Base-by-base conservation (phyloP, 192 early-diverging fungal species). In the Chytriomyces hyalinus region DNA sequence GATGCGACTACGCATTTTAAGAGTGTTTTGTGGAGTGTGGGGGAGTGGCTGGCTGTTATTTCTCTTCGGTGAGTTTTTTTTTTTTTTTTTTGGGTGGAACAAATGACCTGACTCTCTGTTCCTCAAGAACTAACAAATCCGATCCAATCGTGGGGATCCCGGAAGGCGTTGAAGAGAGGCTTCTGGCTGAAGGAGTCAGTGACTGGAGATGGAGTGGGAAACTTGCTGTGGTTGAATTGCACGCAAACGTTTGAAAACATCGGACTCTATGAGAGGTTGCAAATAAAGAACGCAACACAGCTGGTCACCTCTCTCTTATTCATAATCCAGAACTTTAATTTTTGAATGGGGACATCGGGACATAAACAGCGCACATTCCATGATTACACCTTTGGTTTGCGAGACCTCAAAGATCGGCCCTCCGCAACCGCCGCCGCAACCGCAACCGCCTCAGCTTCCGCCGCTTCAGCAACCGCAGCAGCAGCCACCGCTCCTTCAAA, bases 1-100 rank as follows among this genome's bases (percentile, higher is more conserved):
- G 87, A 89, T 0, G 85, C 87, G 0, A 91, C 92, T 0, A 96
- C 95, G 5, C 87, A 92, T n/a, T 97, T 99, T 80, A 75, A 65
- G 20, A 89, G 91, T 4, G 95, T 96, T 0, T 90, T 97, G 69
- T 96, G 97, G 0, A 87, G 89, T 2, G 82, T 94, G 13, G 80
- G 87, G n/a, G 20, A 47, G 61, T 65, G 53, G 48, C 51, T 5
- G 8, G 64, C 64, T 49, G 49, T 76, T 10, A 26, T 76, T 15
- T 66, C 74, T 49, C 59, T 76, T n/a, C 1, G 67, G 67, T 65
- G 24, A 36, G 1, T 65, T 65, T 22, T 65, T 65, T 65, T 65
- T 65, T 65, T 11, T 65, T 20, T 65, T 20, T 20, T 65, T 13
- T 1, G 2, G 4, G 63, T 1, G 3, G 11, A 2, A n/a, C 0